Base-by-base conservation (phyloP, 352 stramenopile species). In the Phytophthora fragariae region DNA sequence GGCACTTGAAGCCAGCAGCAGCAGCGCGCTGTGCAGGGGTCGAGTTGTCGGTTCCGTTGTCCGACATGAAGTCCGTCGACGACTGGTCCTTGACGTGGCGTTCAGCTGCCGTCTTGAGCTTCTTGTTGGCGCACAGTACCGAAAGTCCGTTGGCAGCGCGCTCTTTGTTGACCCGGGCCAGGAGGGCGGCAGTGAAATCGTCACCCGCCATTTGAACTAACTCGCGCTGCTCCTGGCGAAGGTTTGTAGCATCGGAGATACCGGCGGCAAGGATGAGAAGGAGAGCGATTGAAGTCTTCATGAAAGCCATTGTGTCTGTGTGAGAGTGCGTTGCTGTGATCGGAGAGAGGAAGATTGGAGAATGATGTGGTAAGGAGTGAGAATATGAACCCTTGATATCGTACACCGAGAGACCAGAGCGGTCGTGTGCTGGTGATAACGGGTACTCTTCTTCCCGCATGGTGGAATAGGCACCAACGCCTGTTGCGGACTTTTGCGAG, bases 91-190 rank as follows among this genome's bases (percentile, higher is more conserved):
- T 56, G 14, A 69, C 78, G 46, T 66, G 70, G 24, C 58, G 41
- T 50, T 73, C 46, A 0, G 75, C 71, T 6, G 75, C 53, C 11
- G 49, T 53, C 47, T 74, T 62, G 9, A 73, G 50, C 35, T 79
- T 84, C 29, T 60, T 66, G 63, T 81, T 89, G 15, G 53, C 61
- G 56, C 81, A 86, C 3, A 86, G 56, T 4, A 72, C 29, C 5
- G 52, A 14, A 5, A 85, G 58, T 12, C 73, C 75, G 8, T 74
- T 19, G n/a, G 79, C 73, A 29, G 66, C 61, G 11, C 81, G 81
- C 65, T 86, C 76, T 12, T 62, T 65, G 57, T 88, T 89, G n/a
- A 86, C 72, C 5, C 77, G 76, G 7, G 41, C 70, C 9, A 89
- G 57, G 59, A 90, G 57, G 29, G 50, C 46, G 33, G 58, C 31